Evolutionary conservation across 257 asterid species (phyloP).

Genomic region (Solanum etuberosum): DNA sequence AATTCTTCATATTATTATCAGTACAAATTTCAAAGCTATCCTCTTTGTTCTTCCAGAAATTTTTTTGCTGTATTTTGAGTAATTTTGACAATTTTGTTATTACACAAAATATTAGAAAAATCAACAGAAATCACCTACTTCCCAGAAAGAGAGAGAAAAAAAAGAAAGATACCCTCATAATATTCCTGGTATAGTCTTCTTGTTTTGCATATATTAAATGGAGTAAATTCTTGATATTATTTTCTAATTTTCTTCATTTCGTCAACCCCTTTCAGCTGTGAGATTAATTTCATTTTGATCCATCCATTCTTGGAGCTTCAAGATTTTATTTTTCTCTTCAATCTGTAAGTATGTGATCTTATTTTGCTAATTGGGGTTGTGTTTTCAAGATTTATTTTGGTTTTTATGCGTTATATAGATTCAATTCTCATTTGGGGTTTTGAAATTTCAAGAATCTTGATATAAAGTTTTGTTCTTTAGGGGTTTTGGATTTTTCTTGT

Average conservation of each 20-base stretch:
- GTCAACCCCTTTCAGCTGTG: slow-evolving; percentile 20
- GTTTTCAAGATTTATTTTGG: neutral
- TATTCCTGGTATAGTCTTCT: slow-evolving; percentile 28
- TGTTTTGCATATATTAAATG: neutral
- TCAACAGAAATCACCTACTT: neutral
- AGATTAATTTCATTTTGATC: slow-evolving; percentile 17
- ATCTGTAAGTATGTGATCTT: slow-evolving; percentile 26
- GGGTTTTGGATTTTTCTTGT: slow-evolving; percentile 16
- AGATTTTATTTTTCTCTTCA: slow-evolving; percentile 8
- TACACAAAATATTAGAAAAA: neutral
- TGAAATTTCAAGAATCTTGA: slow-evolving; percentile 8
- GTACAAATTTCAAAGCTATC: slow-evolving; percentile 9
- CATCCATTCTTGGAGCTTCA: slow-evolving; percentile 12
- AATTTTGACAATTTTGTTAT: neutral
- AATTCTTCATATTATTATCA: slow-evolving; percentile 4
- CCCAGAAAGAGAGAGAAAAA: neutral
- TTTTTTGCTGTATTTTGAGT: neutral
- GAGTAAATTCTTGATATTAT: neutral
- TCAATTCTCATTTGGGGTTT: slow-evolving; percentile 6
- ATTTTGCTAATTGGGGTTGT: neutral
- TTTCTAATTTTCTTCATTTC: neutral
- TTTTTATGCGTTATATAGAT: neutral
- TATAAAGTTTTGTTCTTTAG: slow-evolving; percentile 12
- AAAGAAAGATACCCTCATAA: neutral
- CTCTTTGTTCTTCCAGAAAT: neutral